Base-by-base conservation (phyloP, 306 rosid genomes). In the Castanea mollissima region DNA sequence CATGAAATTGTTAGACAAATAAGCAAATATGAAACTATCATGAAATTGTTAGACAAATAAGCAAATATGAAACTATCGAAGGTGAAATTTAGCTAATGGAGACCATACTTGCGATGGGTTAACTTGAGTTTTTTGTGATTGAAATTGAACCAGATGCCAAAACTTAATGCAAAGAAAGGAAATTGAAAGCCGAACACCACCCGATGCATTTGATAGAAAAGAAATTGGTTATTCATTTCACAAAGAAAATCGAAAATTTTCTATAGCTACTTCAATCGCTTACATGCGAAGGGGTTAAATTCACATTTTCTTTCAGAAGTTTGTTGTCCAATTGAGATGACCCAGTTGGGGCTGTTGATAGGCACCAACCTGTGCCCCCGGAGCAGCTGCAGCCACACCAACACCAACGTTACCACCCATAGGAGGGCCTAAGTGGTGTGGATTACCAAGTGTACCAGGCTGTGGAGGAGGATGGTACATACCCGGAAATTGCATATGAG, bases 401-500 rank as follows among this genome's bases (percentile, higher is more conserved):
- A 87, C 92, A 55, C 96, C 98, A 2, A 94, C 93, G 64, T 88
- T 94, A 27, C 88, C 94, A 1, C 95, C 93, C 88, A 94, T 88
- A 4, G 93, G 86, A 15, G 97, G 92, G 71, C 97, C 99, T 79
- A 94, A 64, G 81, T 93, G 99, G 51, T 93, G 99, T 54, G 97
- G 91, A 78, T 76, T 90, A 55, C 92, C 87, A 8, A 94, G 85
- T 69, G 91, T 84, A 25, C 88, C 86, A 52, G 90, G 93, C 84
- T 93, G 99, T 1, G 84, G 90, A 70, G 97, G 81, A 77, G 97
- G 87, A 31, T 96, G 99, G 82, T 93, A 96, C 90, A 96, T 75
- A n/a, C 98, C 94, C 1, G 98, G 96, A 78, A 86, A 96, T 83
- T 96, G 99, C 99, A 93, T 89, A 91, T 96, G 98, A n/a, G 99